These are phyloP conservation scores for Erodium maritimum DNA, from an alignment of 345 rosid species.

Conservation along the genomic window DNA sequence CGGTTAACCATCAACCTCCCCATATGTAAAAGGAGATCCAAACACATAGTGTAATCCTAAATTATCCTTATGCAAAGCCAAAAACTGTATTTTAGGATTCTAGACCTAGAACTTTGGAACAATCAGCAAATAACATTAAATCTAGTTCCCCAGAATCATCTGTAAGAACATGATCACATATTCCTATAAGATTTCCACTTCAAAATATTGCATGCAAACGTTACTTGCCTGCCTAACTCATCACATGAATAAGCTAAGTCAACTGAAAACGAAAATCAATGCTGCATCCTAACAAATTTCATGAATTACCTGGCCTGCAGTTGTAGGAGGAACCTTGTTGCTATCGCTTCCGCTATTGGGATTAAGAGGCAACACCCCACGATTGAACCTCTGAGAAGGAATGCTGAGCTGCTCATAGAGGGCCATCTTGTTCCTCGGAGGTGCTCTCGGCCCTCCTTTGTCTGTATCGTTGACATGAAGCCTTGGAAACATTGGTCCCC, in stretches of 20 bases:
- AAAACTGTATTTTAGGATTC: too few species aligned
- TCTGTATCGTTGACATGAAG: conserved; percentile 86
- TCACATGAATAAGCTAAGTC: not conserved
- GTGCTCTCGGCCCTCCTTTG: conserved; percentile 94
- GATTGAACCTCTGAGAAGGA: conserved; percentile 68
- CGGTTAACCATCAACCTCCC: not conserved
- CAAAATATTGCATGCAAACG: not conserved
- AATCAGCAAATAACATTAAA: not conserved
- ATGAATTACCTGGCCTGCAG: conserved; percentile 50
- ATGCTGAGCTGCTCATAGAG: conserved; percentile 86
- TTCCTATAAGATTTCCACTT: not conserved
- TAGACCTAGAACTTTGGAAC: not conserved
- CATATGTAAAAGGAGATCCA: too few species aligned
- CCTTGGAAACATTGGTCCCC: conserved; percentile 83
- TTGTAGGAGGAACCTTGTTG: conserved; percentile 29
- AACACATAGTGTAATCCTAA: too few species aligned
- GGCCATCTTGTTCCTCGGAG: conserved; percentile 99
- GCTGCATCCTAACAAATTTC: not conserved
- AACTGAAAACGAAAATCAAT: not conserved
- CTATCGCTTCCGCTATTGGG: too few species aligned
- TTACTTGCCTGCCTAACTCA: too few species aligned
- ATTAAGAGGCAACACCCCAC: conserved; percentile 24
- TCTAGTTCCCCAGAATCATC: not conserved
- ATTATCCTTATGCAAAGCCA: too few species aligned
- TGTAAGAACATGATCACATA: not conserved